Evolutionary conservation across 495 filamentous ascomycete species (phyloP), one percentile per base, ranked within the genome.

Genomic region (Xylaria sp.): DNA sequence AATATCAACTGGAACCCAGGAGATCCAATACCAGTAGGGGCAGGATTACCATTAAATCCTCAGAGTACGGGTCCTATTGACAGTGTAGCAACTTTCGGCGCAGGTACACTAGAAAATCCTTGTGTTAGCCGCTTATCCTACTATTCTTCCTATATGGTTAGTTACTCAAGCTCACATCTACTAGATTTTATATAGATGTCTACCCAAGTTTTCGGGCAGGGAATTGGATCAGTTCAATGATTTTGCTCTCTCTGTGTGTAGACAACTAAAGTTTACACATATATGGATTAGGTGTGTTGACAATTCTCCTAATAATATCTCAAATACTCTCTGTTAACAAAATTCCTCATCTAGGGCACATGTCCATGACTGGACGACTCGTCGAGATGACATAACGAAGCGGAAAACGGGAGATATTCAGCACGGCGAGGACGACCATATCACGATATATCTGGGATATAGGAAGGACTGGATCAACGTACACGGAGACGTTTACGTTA

Each of bases 201-300:
- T 0, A 1, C 0, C 8, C 31, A 0, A 0, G 55, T 35, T 59
- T 59, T 1, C 0, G 11, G 31, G 17, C 2, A 9, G 0, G 2
- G 33, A 59, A 0, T 11, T 59, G 4, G 55, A 35, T 12, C 55
- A 21, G 19, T 59, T 59, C 31, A 19, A 59, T 15, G 6, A n/a
- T 21, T 59, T 59, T 21, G 55, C 19, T 37, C 17, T 29, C 31
- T 2, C 8, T 17, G 5, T 59, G n/a, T 59, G 55, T 19, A n/a
- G 9, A 21, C 3, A 35, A n/a, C 55, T n/a, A 24, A 3, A 12
- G n/a, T 59, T 59, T 31, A 59, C 55, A 37, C 55, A 59, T 37
- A 59, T 37, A n/a, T 59, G 55, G 55, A 59, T 59, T 9, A 59
- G 55, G 55, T 59, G 0, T n/a, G 55, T 35, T 59, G 4, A 59